Evolutionary conservation across 441 rosid genomes (phyloP), one percentile per base, ranked within the genome.

Genomic region (Viola pubescens): DNA sequence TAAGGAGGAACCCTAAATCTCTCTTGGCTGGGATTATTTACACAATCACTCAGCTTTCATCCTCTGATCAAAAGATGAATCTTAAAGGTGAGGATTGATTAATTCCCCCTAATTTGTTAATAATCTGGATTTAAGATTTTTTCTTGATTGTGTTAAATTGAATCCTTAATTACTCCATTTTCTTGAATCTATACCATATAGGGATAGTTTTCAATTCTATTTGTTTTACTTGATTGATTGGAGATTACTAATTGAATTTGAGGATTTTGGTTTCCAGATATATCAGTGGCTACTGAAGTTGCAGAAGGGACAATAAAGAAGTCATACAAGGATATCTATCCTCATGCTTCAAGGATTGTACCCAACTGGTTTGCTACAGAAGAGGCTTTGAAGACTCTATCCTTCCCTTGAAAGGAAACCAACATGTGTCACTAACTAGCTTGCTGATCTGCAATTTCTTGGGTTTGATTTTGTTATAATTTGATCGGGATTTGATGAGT

Each of bases 1-100:
- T 68, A 54, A 75, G 78, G 72, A 68, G 70, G 57, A 68, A 42
- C 54, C 78, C 78, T 1, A 65, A 62, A 11, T 70, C 76, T 13
- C 45, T 65, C 9, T 63, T 68, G 38, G 76, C 74, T 37, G 73
- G 74, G 41, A 63, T 77, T 12, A 70, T 77, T 19, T 71, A 57
- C 70, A 74, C 69, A 45, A 50, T 71, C 44, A 60, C 74, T 42
- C 72, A 70, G 69, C 67, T 77, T 44, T 77, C 71, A 1, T 26
- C 34, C 2, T 26, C 34, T 26, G 70, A 56, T 9, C 60, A 73
- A 6, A 77, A 65, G 53, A 70, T 56, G 51, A 63, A 57, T 59
- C 67, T 68, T 12, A 60, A 56, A 73, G 77, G 77, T 68, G 4
- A 46, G 49, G 34, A 26, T 19, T 19, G 26, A 19, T 26, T 26